Percentiles rank a stretch among this genome's conserved stretches.
Conservation (phyloP, 805 yeast genomes). For the Lachancea mirantina region DNA sequence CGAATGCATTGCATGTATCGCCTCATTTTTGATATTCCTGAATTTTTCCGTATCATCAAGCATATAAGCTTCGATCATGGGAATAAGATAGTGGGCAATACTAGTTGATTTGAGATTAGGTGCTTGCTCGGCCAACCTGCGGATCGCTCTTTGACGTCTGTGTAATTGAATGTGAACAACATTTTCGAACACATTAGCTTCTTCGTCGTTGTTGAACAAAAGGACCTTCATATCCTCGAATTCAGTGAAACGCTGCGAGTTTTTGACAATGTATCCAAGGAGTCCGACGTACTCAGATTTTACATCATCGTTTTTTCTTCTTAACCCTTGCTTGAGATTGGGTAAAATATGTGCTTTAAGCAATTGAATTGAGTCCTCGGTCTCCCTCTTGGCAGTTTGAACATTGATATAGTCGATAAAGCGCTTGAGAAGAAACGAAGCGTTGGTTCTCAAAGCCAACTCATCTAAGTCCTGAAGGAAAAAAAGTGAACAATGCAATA, state of each 20-base stretch:
- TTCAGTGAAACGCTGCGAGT: conserved; percentile 40
- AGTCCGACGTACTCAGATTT: conserved; percentile 67
- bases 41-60: conserved; percentile 50
- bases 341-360: conserved; percentile 57
- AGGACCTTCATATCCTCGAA: conserved; percentile 62
- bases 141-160: conserved; percentile 78
- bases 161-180: conserved; percentile 77
- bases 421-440: conserved; percentile 54
- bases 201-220: conserved; percentile 63
- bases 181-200: conserved; percentile 72
- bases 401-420: conserved; percentile 53
- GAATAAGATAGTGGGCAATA: conserved; percentile 74
- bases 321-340: conserved; percentile 56
- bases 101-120: conserved; percentile 43
- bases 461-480: conserved; percentile 75
- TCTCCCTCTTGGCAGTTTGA: conserved; percentile 23
- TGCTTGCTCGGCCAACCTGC: conserved; percentile 48
- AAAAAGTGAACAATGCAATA: conserved; percentile 59
- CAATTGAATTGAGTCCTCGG: conserved; percentile 26
- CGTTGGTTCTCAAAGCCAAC: conserved; percentile 70
- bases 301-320: conserved; percentile 51
- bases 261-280: conserved; percentile 53
- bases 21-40: conserved; percentile 57
- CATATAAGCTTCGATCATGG: conserved; percentile 78
- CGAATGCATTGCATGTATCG: conserved; percentile 53